Evolutionary conservation across 306 rosid species (phyloP).

Genomic region (Clitoria ternatea): DNA sequence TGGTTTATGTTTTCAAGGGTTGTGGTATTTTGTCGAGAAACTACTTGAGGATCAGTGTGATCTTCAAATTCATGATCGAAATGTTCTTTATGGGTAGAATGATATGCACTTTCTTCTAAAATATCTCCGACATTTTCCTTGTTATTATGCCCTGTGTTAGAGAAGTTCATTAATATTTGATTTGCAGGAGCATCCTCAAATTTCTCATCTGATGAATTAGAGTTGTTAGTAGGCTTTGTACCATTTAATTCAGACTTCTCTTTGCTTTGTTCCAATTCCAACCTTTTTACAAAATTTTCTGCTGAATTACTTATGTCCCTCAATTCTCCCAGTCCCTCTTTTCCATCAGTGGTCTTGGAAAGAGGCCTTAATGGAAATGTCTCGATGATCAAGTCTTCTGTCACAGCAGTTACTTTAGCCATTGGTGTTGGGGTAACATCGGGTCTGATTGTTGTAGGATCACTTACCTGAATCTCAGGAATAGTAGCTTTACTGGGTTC

Average conservation of each 20-base stretch:
- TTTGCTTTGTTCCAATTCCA: conserved; percentile 22
- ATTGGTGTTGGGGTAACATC: conserved; percentile 21
- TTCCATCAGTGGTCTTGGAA: conserved; percentile 25
- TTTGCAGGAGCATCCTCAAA: conserved; percentile 31
- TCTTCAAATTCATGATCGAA: conserved; percentile 22
- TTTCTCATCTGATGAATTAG: conserved; percentile 28
- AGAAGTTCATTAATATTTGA: conserved; percentile 21
- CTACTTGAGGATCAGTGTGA: conserved; percentile 25
- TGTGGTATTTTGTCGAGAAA: conserved; percentile 27
- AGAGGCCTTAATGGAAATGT: conserved; percentile 62
- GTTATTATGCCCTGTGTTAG: conserved; percentile 30
- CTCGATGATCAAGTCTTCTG: conserved; percentile 57
- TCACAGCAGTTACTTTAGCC: conserved; percentile 31
- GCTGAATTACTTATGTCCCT: conserved; percentile 21
- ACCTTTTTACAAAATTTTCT: conserved; percentile 26
- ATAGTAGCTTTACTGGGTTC: conserved; percentile 24
- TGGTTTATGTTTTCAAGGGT: conserved; percentile 37
- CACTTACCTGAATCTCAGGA: conserved; percentile 22
- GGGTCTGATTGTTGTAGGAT: conserved; percentile 29
- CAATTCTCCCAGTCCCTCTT: conserved; percentile 34
- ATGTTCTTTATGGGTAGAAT: conserved; percentile 25
- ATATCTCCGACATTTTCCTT: conserved; percentile 20
- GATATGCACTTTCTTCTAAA: conserved; percentile 33
- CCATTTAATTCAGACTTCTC: conserved; percentile 27
- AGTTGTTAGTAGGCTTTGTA: conserved; percentile 17